Evolutionary conservation across 371 early-diverging fungal species (phyloP).

Genomic region (Lichtheimia ornata): DNA sequence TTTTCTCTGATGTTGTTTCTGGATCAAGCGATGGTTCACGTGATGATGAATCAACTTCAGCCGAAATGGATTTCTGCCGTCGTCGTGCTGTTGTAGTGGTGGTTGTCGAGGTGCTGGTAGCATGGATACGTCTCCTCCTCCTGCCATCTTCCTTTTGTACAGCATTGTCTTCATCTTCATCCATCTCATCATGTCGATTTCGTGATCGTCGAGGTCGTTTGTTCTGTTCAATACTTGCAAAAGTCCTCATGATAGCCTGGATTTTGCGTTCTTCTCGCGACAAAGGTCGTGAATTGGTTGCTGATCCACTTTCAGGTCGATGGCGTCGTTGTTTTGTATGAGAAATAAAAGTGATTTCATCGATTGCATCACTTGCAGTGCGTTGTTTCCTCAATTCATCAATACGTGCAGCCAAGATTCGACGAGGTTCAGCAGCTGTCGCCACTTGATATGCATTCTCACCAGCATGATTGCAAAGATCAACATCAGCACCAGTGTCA

Average conservation of each 20-base stretch:
- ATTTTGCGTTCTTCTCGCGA: slow-evolving; percentile 75
- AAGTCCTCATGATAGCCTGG: slow-evolving; percentile 60
- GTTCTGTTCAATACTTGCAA: slow-evolving; percentile 46
- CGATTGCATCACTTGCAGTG: slow-evolving; percentile 27
- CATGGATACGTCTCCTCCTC: slow-evolving; percentile 1
- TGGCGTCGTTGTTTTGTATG: slow-evolving; percentile 38
- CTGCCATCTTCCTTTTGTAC: slow-evolving; percentile 1
- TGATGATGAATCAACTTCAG: slow-evolving; percentile 15
- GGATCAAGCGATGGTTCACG: slow-evolving; percentile 38
- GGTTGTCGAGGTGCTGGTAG: neutral
- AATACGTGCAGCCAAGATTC: slow-evolving; percentile 38
- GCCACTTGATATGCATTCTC: slow-evolving; percentile 61
- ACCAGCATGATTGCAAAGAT: slow-evolving; percentile 49
- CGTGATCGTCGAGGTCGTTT: slow-evolving; percentile 8
- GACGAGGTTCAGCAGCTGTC: slow-evolving; percentile 30
- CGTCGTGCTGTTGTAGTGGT: slow-evolving; percentile 7
- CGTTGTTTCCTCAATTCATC: slow-evolving; percentile 46
- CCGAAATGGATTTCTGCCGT: slow-evolving; percentile 21
- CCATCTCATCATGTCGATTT: slow-evolving; percentile 31
- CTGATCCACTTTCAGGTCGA: slow-evolving; percentile 17
- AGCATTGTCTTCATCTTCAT: slow-evolving; percentile 19
- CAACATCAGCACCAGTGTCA: slow-evolving; percentile 65
- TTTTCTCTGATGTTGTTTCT: slow-evolving; percentile 10
- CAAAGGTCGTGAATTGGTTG: slow-evolving; percentile 26
- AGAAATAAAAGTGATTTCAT: slow-evolving; percentile 40